Base-by-base conservation (phyloP, 202 grass and related monocot genomes). In the Elaeis oleifera region DNA sequence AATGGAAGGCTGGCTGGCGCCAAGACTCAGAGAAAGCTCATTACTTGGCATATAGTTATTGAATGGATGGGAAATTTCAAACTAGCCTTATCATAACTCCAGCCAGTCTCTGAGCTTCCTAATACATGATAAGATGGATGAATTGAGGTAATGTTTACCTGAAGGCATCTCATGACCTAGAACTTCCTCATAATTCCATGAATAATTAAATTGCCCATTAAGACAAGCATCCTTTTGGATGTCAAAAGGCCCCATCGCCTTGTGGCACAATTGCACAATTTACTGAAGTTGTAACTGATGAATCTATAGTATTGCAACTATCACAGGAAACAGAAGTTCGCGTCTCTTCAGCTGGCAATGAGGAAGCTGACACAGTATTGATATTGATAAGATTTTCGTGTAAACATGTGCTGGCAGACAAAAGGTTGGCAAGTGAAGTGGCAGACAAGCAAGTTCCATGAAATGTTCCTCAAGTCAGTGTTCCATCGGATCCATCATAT, bases 11-110 rank as follows among this genome's bases (percentile, higher is more conserved):
- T 62, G 58, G 7, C 32, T 51, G 31, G 85, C 81, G 60, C 80
- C 72, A 21, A 85, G 73, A 39, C 74, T 86, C 23, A 95, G 71
- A 18, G 82, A 84, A 23, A 88, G 81, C 65, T 82, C 84, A 65
- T 77, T 88, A 53, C 62, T 55, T 58, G 78, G 49, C 15, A 53
- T 32, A 18, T 23, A 18, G 18, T 59, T 23, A 23, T 23, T 15
- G 51, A 39, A 23, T 13, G 50, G 27, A 25, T 39, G n/a, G 16
- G 15, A 50, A 62, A 72, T 14, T 32, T 54, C 23, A 57, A 51
- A 71, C 23, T 25, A 4, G 44, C 27, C 22, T 25, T 26, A 16
- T 71, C 36, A 29, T 21, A 51, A 16, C 13, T 27, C 70, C 59
- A 72, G 53, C 56, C 25, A 62, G 59, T 23, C 23, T 36, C 32